Percentiles rank a stretch among this genome's conserved stretches.
phyloP scores from a whole-genome alignment of 768 basidiomycete genomes.

The Russula dissimulans region DNA sequence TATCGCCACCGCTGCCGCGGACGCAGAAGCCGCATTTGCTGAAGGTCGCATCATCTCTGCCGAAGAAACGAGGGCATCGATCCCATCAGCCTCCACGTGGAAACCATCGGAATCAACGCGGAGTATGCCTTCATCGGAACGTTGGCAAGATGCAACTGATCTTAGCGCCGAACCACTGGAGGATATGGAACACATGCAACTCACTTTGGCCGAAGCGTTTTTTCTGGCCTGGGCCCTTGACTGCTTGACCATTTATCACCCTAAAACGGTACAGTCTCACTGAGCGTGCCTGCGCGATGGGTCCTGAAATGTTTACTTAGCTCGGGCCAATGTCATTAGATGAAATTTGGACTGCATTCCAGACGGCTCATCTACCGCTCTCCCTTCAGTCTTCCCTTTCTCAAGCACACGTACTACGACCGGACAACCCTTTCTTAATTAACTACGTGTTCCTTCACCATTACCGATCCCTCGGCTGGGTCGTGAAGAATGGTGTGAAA shows the following conservation, averaged over 20 bases:
- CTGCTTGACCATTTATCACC: conserved; percentile 63
- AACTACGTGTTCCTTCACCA: conserved; percentile 90
- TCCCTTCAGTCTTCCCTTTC: conserved; percentile 24
- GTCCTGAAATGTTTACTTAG: conserved; percentile 28
- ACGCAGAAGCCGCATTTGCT: conserved; percentile 72
- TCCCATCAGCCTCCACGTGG: conserved; percentile 80
- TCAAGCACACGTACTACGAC: conserved; percentile 30
- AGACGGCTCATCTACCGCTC: conserved; percentile 39
- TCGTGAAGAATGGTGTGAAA: conserved; percentile 91
- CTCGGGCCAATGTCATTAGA: conserved; percentile 43
- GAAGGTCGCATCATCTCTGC: conserved; percentile 55
- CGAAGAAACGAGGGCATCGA: conserved; percentile 43
- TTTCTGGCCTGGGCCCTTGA: conserved; percentile 80
- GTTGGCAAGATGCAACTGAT: conserved; percentile 26
- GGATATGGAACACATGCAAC: conserved; percentile 84
- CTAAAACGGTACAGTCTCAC: conserved; percentile 47
- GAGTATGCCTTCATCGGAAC: conserved; percentile 16
- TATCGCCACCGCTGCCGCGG: conserved; percentile 70
- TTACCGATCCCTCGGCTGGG: conserved; percentile 94
- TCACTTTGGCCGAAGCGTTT: conserved; percentile 83
- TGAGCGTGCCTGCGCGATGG: neutral
- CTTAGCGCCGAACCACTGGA: conserved; percentile 47
- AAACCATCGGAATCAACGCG: conserved; percentile 36
- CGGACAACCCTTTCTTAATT: conserved; percentile 90
- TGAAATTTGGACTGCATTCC: conserved; percentile 60